phyloP scores from a whole-genome alignment of 306 rosid genomes.

The Glycyrrhiza uralensis region DNA sequence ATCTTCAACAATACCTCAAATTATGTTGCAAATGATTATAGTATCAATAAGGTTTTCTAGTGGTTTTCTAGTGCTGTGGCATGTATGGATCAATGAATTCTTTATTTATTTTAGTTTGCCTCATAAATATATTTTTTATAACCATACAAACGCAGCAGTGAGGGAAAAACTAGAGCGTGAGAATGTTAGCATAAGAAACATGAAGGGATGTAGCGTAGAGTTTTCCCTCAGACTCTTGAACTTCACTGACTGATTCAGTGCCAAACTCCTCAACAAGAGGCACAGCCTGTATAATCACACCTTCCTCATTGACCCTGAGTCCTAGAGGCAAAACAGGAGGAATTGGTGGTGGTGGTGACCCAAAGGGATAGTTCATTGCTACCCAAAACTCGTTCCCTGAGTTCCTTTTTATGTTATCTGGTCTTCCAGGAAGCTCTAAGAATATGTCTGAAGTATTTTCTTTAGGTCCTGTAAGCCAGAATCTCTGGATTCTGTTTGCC shows the following conservation, averaged over 20 bases:
- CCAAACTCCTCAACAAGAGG: conserved; percentile 29
- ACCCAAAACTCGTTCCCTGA: conserved; percentile 32
- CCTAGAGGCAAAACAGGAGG: conserved; percentile 23
- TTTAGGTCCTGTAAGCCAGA: conserved; percentile 34
- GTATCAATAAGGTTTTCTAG: neutral
- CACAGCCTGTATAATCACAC: neutral
- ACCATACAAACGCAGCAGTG: neutral
- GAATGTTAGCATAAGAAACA: conserved; percentile 5
- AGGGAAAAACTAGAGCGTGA: neutral
- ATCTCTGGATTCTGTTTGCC: conserved; percentile 21
- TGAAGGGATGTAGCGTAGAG: conserved; percentile 10
- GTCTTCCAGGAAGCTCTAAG: conserved; percentile 8
- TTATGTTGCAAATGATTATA: neutral
- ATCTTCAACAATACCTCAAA: neutral
- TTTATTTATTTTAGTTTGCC: neutral
- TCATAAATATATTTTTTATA: neutral
- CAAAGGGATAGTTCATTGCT: conserved; percentile 25
- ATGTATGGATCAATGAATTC: neutral
- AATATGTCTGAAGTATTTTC: conserved; percentile 30
- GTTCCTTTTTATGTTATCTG: conserved; percentile 34
- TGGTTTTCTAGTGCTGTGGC: neutral
- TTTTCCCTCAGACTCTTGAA: conserved; percentile 31
- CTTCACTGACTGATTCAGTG: conserved; percentile 26
- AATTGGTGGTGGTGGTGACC: conserved; percentile 5
- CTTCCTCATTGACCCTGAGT: conserved; percentile 21